Evolutionary conservation across 2,329 filamentous ascomycete genomes (phyloP).

Genomic region (Drechmeria coniospora): DNA sequence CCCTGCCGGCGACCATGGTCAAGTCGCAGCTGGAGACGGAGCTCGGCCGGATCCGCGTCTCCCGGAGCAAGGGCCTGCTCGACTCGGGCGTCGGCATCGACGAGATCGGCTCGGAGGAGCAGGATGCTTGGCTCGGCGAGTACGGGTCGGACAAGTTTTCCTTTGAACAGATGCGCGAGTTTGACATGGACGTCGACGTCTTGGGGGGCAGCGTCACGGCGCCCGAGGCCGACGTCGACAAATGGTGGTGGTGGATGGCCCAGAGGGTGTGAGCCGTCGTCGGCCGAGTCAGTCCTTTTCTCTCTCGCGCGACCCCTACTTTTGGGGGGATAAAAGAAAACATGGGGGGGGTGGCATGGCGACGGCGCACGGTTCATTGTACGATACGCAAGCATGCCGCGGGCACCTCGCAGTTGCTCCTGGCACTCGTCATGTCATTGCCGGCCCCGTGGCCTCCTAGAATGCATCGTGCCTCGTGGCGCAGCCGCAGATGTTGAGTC

Average conservation of each 20-base stretch:
- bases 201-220: slow-evolving; percentile 55
- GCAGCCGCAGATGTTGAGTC: slow-evolving; percentile 32
- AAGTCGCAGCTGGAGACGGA: slow-evolving; percentile 64
- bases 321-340: too few relatives aligned
- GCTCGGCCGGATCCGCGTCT: slow-evolving; percentile 60
- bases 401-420: too few relatives aligned
- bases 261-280: slow-evolving; percentile 40
- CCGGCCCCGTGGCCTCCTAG: too few relatives aligned
- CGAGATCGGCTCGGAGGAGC: slow-evolving; percentile 48
- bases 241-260: slow-evolving; percentile 87
- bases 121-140: slow-evolving; percentile 73
- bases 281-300: too few relatives aligned
- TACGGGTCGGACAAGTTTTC: slow-evolving; percentile 63
- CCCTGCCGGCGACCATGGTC: slow-evolving; percentile 64
- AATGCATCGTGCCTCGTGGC: too few relatives aligned
- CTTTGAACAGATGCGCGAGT: slow-evolving; percentile 72
- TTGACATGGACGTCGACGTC: slow-evolving; percentile 64
- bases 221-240: slow-evolving; percentile 55
- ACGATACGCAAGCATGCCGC: too few relatives aligned
- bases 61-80: slow-evolving; percentile 64
- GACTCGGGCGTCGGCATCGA: slow-evolving; percentile 63
- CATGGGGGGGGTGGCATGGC: too few relatives aligned
- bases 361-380: too few relatives aligned
- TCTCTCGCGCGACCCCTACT: too few relatives aligned
- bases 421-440: too few relatives aligned